Base-by-base conservation (phyloP, 192 early-diverging fungal genomes). In the Umbelopsis ramanniana region DNA sequence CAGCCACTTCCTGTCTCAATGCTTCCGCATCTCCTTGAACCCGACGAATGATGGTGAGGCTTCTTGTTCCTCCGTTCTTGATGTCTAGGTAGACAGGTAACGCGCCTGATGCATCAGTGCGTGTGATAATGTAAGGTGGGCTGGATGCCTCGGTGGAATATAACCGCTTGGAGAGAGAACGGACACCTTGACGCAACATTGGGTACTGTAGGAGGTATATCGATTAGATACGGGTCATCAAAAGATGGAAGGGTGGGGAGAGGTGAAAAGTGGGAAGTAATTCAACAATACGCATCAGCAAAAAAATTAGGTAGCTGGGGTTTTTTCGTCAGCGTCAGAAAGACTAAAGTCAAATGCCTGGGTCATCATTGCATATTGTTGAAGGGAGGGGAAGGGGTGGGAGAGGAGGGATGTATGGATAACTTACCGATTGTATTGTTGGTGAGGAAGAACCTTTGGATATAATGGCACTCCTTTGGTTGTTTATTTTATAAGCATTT, bases 11-110 rank as follows among this genome's bases (percentile, higher is more conserved):
- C 15, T 74, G 21, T 45, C 54, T 66, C 52, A 81, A 52, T 38
- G 85, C 89, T 67, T 83, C 76, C 37, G 85, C 76, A 57, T 92
- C 86, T 43, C 93, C 93, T 57, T 92, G 86, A 43, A 94, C 86
- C 33, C 90, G 88, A 54, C 90, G 88, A 52, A 94, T 76, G 37
- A 90, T 72, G 10, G 91, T 94, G 68, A 89, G 80, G 50, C 74
- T 70, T 54, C 87, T 87, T 15, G 88, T 88, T 14, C 85, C 75
- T 14, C 88, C 90, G 75, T 94, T 94, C 71, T 80, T 88, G 66
- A 86, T 72, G 26, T 93, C 88, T 3, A 83, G 79, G 72, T 94
- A 94, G 4, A 94, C 91, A 6, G 93, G 93, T 17, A 94, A 81
- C 67, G 79, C 76, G 21, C 79, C 75, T 70, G 85, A 66, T 72